These are phyloP conservation scores for Bombardia bombarda DNA, from an alignment of 495 filamentous ascomycete genomes.

Conservation along the genomic window DNA sequence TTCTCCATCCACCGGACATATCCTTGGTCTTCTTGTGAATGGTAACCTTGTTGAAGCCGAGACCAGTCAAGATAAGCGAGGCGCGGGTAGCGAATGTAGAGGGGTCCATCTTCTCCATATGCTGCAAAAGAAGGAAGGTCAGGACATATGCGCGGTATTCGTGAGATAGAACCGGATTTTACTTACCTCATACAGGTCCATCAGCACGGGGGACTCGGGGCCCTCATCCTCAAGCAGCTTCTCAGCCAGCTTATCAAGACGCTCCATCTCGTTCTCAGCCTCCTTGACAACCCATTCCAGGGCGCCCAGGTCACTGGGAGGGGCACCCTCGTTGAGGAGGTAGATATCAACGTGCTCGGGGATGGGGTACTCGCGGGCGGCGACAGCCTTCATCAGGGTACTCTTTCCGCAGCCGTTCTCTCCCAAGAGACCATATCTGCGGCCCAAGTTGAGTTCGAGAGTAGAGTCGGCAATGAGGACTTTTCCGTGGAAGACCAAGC, in stretches of 20 bases:
- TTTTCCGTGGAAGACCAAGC: conserved; percentile 92
- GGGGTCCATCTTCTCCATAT: conserved; percentile 98
- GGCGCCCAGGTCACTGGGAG: conserved; percentile 77
- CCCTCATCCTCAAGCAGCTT: conserved; percentile 85
- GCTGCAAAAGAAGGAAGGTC: conserved; percentile 39
- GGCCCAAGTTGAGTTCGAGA: conserved; percentile 86
- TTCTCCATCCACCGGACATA: conserved; percentile 99
- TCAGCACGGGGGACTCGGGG: conserved; percentile 81
- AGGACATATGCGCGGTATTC: background rate
- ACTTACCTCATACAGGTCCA: conserved; percentile 93
- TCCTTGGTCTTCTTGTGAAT: conserved; percentile 99
- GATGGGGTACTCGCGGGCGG: conserved; percentile 86
- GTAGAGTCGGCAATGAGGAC: conserved; percentile 91
- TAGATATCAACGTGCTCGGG: conserved; percentile 98
- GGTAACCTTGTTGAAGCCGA: conserved; percentile 95
- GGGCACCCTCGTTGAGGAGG: conserved; percentile 96
- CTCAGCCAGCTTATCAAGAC: conserved; percentile 81
- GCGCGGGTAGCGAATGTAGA: conserved; percentile 98
- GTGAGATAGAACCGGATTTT: background rate
- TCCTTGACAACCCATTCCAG: conserved; percentile 96
- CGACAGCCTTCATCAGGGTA: conserved; percentile 90
- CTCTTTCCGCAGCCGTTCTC: conserved; percentile 99
- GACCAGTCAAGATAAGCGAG: conserved; percentile 94
- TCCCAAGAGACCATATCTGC: conserved; percentile 89
- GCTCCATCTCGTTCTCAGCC: conserved; percentile 86